Evolutionary conservation across 2,329 filamentous ascomycete genomes (phyloP), one percentile per base, ranked within the genome.

Genomic region (Fusarium sp.): DNA sequence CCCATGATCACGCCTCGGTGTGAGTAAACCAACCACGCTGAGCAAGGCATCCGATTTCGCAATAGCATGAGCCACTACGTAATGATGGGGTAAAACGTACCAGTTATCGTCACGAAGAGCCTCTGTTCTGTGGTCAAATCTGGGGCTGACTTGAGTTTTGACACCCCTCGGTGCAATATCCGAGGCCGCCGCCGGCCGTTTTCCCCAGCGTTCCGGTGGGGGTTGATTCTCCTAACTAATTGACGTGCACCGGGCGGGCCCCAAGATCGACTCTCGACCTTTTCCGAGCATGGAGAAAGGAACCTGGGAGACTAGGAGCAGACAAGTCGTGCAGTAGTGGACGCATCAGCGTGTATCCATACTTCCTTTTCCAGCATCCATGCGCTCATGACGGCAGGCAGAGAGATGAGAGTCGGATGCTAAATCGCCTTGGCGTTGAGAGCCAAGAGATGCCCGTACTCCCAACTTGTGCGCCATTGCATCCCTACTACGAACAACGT

Each of bases 11-110:
- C 39, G 18, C 56, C 18, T 54, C 16, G 32, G 43, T 25, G 48
- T 64, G 50, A 57, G 48, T 41, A 27, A 32, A 50, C 34, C 60
- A 63, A 52, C 45, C 43, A 52, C 23, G 23, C 39, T 54, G 16
- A 63, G 39, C 56, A 41, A 48, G 48, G 32, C 57, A 23, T 52
- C 65, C 57, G 70, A 62, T 57, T 32, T 45, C 25, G 16, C 39
- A 25, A 70, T 52, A 64, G 61, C 39, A 70, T 23, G 66, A 60
- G 54, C 41, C 45, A 60, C 67, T 77, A 77, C 75, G 71, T 77
- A 74, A 76, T 76, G 68, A 77, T 76, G 71, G 73, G 68, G 71
- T 67, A 77, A 70, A 72, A 52, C 34, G 14, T 65, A 58, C 34
- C 67, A 61, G 52, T 52, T 54, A 57, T 30, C 66, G 67, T 68